Evolutionary conservation across 441 rosid genomes (phyloP).

Genomic region (Adansonia grandidieri): DNA sequence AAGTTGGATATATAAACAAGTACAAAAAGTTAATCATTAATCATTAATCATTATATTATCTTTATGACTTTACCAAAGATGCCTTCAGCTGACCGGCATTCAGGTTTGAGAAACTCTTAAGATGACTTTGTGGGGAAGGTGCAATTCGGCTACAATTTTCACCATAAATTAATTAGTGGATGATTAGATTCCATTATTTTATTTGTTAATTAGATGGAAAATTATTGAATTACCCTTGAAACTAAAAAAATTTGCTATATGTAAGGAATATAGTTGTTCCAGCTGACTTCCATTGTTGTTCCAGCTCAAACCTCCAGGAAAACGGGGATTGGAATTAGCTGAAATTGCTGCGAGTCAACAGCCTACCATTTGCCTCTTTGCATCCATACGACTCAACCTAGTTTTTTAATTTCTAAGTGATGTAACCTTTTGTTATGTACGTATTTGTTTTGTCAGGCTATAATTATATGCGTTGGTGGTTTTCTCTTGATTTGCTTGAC

Average conservation of each 20-base stretch:
- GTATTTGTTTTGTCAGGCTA: too few species aligned
- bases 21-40: background rate
- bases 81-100: background rate
- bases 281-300: background rate
- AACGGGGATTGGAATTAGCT: background rate
- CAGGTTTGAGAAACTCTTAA: background rate
- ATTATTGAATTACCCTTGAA: background rate
- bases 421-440: too few species aligned
- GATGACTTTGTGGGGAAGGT: background rate
- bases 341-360: background rate
- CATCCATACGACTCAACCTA: too few species aligned
- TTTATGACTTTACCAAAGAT: background rate
- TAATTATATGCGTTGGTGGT: too few species aligned
- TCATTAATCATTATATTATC: background rate
- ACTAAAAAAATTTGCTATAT: background rate
- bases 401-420: too few species aligned
- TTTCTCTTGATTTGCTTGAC: too few species aligned
- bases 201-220: background rate
- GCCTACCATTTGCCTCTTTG: too few species aligned
- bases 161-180: background rate
- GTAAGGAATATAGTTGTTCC: background rate
- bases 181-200: background rate
- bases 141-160: background rate
- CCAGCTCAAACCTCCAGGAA: background rate
- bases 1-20: background rate